Conservation (phyloP, 352 stramenopile species). For the Phytophthora colocasiae region DNA sequence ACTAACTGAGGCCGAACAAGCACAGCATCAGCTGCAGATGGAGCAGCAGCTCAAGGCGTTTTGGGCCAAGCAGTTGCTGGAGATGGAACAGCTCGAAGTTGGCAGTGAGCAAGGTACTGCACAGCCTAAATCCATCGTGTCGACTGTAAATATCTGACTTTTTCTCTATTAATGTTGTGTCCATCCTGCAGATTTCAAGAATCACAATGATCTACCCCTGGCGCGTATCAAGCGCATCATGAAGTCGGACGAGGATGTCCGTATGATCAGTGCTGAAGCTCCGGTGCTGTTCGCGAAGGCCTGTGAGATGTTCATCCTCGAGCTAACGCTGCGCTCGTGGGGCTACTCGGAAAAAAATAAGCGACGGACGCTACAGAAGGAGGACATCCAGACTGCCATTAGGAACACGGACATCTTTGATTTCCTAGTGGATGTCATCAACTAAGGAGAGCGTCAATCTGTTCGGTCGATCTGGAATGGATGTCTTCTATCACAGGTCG, state of each 20-base stretch:
- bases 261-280: conserved; percentile 99
- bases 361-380: conserved; percentile 96
- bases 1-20: conserved; percentile 86
- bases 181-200: conserved; percentile 95
- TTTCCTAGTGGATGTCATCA: conserved; percentile 97
- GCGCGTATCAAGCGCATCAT: conserved; percentile 99
- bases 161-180: conserved; percentile 4
- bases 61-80: conserved; percentile 92
- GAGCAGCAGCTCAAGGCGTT: conserved; percentile 93
- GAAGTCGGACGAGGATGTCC: conserved; percentile 98
- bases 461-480: background rate
- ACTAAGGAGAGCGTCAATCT: conserved; percentile 51
- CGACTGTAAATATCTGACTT: background rate
- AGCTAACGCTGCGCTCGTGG: conserved; percentile 96
- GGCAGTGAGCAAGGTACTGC: conserved; percentile 92
- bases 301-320: conserved; percentile 99
- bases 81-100: conserved; percentile 94
- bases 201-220: conserved; percentile 99
- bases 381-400: conserved; percentile 98
- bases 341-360: conserved; percentile 91
- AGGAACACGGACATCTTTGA: conserved; percentile 99
- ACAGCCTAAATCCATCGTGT: background rate
- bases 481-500: conserved; percentile 4
- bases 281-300: conserved; percentile 99
- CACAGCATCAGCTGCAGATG: conserved; percentile 87